These are phyloP conservation scores for Clitopilus passeckerianus DNA, from an alignment of 768 basidiomycete species.

Conservation along the genomic window DNA sequence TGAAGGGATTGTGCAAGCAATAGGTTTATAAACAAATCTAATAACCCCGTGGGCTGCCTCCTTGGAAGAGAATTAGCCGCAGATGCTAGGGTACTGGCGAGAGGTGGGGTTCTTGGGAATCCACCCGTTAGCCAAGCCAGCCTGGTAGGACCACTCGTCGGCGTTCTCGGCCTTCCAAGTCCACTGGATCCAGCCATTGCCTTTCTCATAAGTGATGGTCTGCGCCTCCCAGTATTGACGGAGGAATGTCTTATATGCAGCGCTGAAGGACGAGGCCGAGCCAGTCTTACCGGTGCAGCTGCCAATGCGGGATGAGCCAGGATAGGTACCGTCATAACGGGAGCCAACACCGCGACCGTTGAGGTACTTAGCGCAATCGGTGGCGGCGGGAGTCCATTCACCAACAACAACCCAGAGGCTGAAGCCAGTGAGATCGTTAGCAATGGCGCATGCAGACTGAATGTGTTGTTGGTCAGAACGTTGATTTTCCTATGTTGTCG, in stretches of 20 bases:
- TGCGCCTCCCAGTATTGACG: conserved; percentile 85
- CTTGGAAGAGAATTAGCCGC: conserved; percentile 25
- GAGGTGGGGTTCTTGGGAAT: conserved; percentile 61
- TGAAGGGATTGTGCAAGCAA: not conserved
- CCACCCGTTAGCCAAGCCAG: conserved; percentile 77
- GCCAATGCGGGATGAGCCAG: conserved; percentile 65
- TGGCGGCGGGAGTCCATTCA: conserved; percentile 80
- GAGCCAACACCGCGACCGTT: conserved; percentile 77
- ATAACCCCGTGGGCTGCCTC: not conserved
- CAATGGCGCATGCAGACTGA: conserved; percentile 45
- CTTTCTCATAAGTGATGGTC: conserved; percentile 64
- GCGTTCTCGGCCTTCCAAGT: conserved; percentile 81
- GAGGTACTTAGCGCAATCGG: conserved; percentile 76
- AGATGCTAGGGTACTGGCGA: conserved; percentile 58
- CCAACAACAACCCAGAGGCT: conserved; percentile 82
- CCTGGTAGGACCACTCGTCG: conserved; percentile 89
- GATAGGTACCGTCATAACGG: conserved; percentile 57
- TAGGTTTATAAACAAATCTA: not conserved
- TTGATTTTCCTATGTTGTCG: conserved; percentile 33
- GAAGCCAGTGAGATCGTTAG: conserved; percentile 40
- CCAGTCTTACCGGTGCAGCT: conserved; percentile 75
- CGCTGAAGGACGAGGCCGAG: conserved; percentile 66
- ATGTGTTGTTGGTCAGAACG: conserved; percentile 55
- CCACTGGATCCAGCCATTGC: conserved; percentile 78
- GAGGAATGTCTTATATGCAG: conserved; percentile 77